Base-by-base conservation (phyloP, 306 rosid species). In the Fagus crenata region DNA sequence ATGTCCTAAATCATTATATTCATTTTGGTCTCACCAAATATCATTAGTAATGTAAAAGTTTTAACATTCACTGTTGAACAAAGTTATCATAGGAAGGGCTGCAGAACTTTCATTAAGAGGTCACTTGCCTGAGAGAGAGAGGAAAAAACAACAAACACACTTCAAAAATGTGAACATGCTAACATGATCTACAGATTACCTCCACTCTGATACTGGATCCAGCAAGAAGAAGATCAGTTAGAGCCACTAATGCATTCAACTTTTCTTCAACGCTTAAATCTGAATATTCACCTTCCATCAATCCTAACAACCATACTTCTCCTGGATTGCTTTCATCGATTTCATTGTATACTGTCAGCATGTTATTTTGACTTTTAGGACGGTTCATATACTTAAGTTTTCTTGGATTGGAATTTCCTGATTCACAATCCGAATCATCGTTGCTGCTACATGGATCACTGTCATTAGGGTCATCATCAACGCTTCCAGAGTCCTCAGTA, bases 321-420 rank as follows among this genome's bases (percentile, higher is more conserved):
- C 97, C 99, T 11, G 93, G 84, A 86, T 86, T 86, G 77, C 99
- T 95, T 83, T 92, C 99, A 75, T 95, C 99, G 22, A 95, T 95
- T 88, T 92, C 99, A 76, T 90, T 89, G 87, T 49, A 64, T 58
- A 86, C 82, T 41, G 71, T 71, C 59, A 71, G 77, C 79, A 43
- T 73, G 72, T 80, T 82, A 65, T 60, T 85, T 81, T 86, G 88
- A 69, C 35, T 72, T 84, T 75, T 84, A 42, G 9, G 82, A 75
- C 33, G 43, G 53, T 39, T 78, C 55, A 49, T 75, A 59, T 64
- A 41, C 84, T 70, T 89, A 15, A 79, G 17, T 54, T 77, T 87
- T 81, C 81, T 77, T 35, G 81, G 72, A 67, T 71, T 82, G 63
- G 86, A 80, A 72, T 73, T 81, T 68, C 72, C 80, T 67, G 93